A percentile compares a stretch with the other conserved stretches of the same genome.
Evolutionary conservation across 108 stramenopile genomes (phyloP).

Genomic region (Conticribra guillardii): DNA sequence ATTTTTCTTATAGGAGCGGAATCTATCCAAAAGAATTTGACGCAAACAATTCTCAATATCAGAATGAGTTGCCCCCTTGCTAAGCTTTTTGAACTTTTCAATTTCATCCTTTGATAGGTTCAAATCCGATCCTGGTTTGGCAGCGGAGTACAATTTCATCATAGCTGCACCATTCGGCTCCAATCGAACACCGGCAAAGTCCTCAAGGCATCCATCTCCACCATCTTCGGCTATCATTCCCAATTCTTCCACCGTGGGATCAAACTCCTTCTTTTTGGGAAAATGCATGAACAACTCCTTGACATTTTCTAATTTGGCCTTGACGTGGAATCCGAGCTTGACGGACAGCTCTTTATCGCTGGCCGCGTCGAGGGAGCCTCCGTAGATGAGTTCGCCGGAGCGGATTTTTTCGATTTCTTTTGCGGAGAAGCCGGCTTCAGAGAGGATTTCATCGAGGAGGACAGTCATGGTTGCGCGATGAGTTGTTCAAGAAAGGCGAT

Average conservation of each 20-base stretch:
- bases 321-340: conserved; percentile 52
- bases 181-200: conserved; percentile 46
- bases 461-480: background rate
- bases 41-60: conserved; percentile 53
- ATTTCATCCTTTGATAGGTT: conserved; percentile 61
- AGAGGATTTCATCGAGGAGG: conserved; percentile 45
- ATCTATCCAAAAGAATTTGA: conserved; percentile 46
- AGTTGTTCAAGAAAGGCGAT: too few relatives aligned
- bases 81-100: conserved; percentile 43
- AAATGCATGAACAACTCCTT: conserved; percentile 39
- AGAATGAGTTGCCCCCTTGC: conserved; percentile 33
- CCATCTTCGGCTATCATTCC: conserved; percentile 55
- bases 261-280: conserved; percentile 54
- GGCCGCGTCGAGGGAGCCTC: conserved; percentile 46
- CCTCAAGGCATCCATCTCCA: conserved; percentile 46
- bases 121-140: conserved; percentile 40
- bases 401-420: conserved; percentile 38
- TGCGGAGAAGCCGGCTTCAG: conserved; percentile 46
- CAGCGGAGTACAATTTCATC: conserved; percentile 48
- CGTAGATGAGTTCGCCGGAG: conserved; percentile 45
- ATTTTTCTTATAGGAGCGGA: conserved; percentile 47
- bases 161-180: conserved; percentile 38
- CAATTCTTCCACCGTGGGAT: conserved; percentile 34
- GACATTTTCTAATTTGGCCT: conserved; percentile 40
- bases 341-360: conserved; percentile 53